Evolutionary conservation across 352 stramenopile species (phyloP).

Genomic region (Phytopythium montanum): DNA sequence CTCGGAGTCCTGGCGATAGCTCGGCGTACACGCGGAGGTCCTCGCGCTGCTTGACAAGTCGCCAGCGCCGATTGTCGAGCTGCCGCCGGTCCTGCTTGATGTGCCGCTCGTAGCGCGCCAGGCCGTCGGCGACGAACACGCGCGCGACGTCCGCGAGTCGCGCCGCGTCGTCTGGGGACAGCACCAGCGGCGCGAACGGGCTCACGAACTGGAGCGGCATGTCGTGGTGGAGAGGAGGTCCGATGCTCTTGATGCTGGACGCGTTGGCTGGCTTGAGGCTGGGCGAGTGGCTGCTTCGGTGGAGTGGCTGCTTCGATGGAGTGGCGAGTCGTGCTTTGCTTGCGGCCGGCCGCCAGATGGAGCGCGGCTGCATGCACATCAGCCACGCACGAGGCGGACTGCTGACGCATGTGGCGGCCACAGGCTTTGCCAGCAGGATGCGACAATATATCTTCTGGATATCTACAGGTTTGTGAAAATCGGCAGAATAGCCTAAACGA

Average conservation of each 20-base stretch:
- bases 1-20: conserved; percentile 16
- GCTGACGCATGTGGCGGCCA: no score
- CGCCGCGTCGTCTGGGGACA: conserved; percentile 20
- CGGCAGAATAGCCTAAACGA: no score
- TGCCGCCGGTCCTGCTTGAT: conserved; percentile 20
- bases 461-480: no score
- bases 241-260: background rate
- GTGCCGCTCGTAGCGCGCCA: conserved; percentile 26
- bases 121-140: conserved; percentile 22
- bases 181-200: conserved; percentile 23
- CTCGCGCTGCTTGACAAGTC: conserved; percentile 21
- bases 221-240: no score
- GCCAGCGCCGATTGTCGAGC: conserved; percentile 23
- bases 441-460: background rate
- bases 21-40: conserved; percentile 25
- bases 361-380: no score
- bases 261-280: background rate
- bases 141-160: conserved; percentile 25
- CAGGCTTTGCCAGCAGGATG: no score
- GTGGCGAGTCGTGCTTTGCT: no score
- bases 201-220: conserved; percentile 12
- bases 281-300: no score
- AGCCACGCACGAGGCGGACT: no score
- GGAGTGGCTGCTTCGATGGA: no score
- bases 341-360: no score